A percentile compares a stretch with the other conserved stretches of the same genome.
Evolutionary conservation across 164 flowering plant genomes (phyloP).

Genomic region (Vitis rotundifolia): DNA sequence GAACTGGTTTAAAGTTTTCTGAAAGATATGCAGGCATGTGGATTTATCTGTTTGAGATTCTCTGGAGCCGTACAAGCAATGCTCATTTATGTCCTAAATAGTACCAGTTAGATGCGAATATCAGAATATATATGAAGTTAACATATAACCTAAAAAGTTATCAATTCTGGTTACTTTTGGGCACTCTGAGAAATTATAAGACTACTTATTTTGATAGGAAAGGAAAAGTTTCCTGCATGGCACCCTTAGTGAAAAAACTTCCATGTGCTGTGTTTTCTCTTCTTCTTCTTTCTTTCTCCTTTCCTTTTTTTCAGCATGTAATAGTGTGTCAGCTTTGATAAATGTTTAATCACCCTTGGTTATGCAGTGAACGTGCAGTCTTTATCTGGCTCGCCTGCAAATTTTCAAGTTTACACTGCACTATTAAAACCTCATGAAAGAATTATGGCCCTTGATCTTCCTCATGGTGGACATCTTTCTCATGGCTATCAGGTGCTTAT

Average conservation of each 20-base stretch:
- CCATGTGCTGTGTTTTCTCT: not conserved
- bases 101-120: not conserved
- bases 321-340: not conserved
- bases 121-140: not conserved
- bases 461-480: constrained; percentile 96
- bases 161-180: not conserved
- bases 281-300: not conserved
- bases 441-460: constrained; percentile 99
- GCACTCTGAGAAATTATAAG: not conserved
- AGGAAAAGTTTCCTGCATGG: not conserved
- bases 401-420: constrained; percentile 97
- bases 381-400: constrained; percentile 93
- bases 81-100: not conserved
- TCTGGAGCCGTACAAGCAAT: too few relatives aligned
- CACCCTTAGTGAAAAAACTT: not conserved
- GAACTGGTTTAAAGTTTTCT: too few relatives aligned
- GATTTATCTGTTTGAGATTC: too few relatives aligned
- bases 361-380: constrained; percentile 96
- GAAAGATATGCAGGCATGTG: too few relatives aligned
- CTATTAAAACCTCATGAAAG: constrained; percentile 94
- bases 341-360: not conserved
- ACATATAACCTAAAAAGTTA: not conserved
- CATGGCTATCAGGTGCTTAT: constrained; percentile 83
- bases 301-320: too few relatives aligned
- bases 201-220: not conserved